These are phyloP conservation scores for Aspergillus funiculosus DNA, from an alignment of 495 filamentous ascomycete species.

Conservation along the genomic window DNA sequence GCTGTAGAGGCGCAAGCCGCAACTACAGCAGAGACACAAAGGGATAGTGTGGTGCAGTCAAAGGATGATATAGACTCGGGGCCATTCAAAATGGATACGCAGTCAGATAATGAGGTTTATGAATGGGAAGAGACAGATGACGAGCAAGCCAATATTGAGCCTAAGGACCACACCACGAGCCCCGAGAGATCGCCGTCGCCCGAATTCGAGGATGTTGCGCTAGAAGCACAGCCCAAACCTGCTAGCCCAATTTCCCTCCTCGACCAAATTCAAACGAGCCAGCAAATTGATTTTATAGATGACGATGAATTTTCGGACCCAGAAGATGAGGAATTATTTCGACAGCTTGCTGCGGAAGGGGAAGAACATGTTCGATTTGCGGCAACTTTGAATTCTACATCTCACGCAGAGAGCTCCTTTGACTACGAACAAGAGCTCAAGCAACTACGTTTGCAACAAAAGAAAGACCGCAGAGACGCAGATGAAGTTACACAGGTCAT, in stretches of 20 bases:
- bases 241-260: background rate
- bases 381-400: conserved; percentile 67
- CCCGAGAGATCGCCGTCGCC: conserved; percentile 42
- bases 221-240: conserved; percentile 6
- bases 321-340: conserved; percentile 83
- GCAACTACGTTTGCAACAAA: conserved; percentile 83
- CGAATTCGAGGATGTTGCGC: conserved; percentile 49
- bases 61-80: background rate
- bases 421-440: conserved; percentile 84
- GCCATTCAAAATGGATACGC: background rate
- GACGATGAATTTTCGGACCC: conserved; percentile 67
- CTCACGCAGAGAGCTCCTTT: conserved; percentile 53
- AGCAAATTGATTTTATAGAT: conserved; percentile 26
- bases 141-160: conserved; percentile 1
- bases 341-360: conserved; percentile 77
- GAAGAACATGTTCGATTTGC: conserved; percentile 93
- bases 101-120: background rate
- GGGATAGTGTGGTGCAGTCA: background rate
- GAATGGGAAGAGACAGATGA: conserved; percentile 6
- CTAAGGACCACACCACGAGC: background rate
- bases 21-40: background rate
- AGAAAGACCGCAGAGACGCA: conserved; percentile 89
- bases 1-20: background rate
- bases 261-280: conserved; percentile 22
- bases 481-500: conserved; percentile 94